A percentile compares a stretch with the other conserved stretches of the same genome.
Conservation (phyloP, 495 filamentous ascomycete genomes). For the Aspergillus cristatus region DNA sequence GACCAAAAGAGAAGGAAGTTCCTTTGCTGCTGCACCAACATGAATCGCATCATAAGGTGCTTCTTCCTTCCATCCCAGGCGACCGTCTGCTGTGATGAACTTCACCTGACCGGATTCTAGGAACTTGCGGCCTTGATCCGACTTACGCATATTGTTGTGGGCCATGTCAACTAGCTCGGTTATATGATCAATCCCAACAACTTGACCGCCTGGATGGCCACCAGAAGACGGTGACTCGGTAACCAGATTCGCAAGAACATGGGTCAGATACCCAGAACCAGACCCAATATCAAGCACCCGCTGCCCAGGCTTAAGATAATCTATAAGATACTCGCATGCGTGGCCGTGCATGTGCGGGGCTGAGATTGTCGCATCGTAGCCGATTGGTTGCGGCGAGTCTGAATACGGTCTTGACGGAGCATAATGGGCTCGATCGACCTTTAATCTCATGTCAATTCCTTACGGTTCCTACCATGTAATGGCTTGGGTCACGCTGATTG, state of each 20-base stretch:
- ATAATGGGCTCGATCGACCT: conserved; percentile 92
- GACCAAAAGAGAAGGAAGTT: conserved; percentile 62
- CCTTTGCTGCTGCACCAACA: conserved; percentile 78
- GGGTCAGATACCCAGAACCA: conserved; percentile 86
- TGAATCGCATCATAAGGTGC: conserved; percentile 86
- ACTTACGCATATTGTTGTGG: conserved; percentile 64
- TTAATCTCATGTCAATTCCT: conserved; percentile 7
- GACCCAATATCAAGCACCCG: conserved; percentile 81
- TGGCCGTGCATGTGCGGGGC: conserved; percentile 97
- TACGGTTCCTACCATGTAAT: not conserved
- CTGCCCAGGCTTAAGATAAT: conserved; percentile 43
- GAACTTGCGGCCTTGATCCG: conserved; percentile 50
- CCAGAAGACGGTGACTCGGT: conserved; percentile 26
- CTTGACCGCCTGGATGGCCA: conserved; percentile 35
- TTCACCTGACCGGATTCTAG: conserved; percentile 52
- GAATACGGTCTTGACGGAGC: conserved; percentile 64
- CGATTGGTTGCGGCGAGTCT: conserved; percentile 87
- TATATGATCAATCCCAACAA: conserved; percentile 89
- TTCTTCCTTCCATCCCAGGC: conserved; percentile 57
- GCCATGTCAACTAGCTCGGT: conserved; percentile 64
- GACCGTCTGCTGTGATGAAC: conserved; percentile 76
- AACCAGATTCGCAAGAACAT: conserved; percentile 76
- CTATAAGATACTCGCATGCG: conserved; percentile 59
- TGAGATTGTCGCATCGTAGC: conserved; percentile 80
- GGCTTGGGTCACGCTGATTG: too few species aligned